Percentiles rank a stretch among this genome's conserved stretches.
Conservation (phyloP, 2,329 filamentous ascomycete genomes). For the Fusarium algeriense region DNA sequence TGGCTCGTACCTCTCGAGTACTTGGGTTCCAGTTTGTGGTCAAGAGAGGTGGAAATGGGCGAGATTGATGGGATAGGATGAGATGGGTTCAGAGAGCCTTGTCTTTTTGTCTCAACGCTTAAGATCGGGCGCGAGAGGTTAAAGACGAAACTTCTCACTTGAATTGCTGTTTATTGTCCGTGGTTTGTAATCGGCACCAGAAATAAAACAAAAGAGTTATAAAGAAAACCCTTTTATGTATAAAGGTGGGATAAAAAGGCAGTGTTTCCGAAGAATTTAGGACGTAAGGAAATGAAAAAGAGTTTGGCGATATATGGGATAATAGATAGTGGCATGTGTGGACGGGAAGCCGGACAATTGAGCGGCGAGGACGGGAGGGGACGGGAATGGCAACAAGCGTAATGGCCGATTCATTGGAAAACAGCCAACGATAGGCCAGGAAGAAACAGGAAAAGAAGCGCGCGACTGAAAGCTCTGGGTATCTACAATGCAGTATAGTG, state of each 20-base stretch:
- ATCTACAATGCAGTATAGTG: constrained; percentile 16
- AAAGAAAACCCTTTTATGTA: constrained; percentile 19
- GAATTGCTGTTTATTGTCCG: constrained; percentile 20
- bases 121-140: constrained; percentile 22
- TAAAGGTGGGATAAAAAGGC: constrained; percentile 18
- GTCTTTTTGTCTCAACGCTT: constrained; percentile 10
- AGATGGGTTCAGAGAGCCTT: constrained; percentile 15
- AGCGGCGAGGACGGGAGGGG: constrained; percentile 43
- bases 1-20: constrained; percentile 36
- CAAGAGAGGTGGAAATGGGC: constrained; percentile 11
- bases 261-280: constrained; percentile 3
- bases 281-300: constrained; percentile 7
- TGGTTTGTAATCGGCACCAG: constrained; percentile 17
- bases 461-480: constrained; percentile 22
- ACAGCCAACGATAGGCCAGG: constrained; percentile 19
- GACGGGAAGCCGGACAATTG: constrained; percentile 43
- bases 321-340: constrained; percentile 37
- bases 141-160: constrained; percentile 7
- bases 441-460: constrained; percentile 21
- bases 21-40: constrained; percentile 10
- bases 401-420: constrained; percentile 37
- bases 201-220: constrained; percentile 9
- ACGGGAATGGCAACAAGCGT: constrained; percentile 43
- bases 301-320: constrained; percentile 27
- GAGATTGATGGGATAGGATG: constrained; percentile 2